Conservation (phyloP, 768 basidiomycete genomes). For the Pholiota microspora region DNA sequence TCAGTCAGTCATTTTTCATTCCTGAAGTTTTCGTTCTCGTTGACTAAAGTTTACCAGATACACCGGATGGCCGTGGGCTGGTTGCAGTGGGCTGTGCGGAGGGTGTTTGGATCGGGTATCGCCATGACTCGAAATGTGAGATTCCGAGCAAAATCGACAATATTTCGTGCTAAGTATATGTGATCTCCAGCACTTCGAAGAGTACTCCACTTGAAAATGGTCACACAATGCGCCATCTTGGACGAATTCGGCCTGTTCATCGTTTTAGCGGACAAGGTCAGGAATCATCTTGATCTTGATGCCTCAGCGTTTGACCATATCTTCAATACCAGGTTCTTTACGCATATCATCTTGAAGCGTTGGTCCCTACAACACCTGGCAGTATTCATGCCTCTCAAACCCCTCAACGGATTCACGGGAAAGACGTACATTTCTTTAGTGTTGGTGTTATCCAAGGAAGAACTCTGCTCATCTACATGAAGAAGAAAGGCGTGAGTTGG, state of each 20-base stretch:
- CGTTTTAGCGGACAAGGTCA: conserved; percentile 90
- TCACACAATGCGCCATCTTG: conserved; percentile 92
- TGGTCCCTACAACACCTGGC: conserved; percentile 83
- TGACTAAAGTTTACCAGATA: conserved; percentile 57
- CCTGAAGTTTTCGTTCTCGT: neutral
- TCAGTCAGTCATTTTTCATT: conserved; percentile 49
- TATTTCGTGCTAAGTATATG: neutral
- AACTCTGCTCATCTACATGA: conserved; percentile 94
- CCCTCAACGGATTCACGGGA: conserved; percentile 87
- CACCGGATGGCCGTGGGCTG: conserved; percentile 75
- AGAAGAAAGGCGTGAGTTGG: conserved; percentile 73
- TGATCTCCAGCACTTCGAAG: conserved; percentile 70
- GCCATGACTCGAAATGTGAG: conserved; percentile 82
- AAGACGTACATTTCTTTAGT: conserved; percentile 94
- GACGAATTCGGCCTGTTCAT: conserved; percentile 98
- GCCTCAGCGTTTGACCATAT: neutral
- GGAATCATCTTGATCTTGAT: conserved; percentile 23
- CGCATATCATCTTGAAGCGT: conserved; percentile 93
- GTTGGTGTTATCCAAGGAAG: conserved; percentile 85
- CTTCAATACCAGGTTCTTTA: conserved; percentile 62
- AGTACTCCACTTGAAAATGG: conserved; percentile 88
- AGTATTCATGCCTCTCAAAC: conserved; percentile 68
- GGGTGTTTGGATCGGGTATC: conserved; percentile 93
- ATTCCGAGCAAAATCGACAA: neutral
- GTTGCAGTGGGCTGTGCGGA: conserved; percentile 91